Percentiles rank a stretch among this genome's conserved stretches.
Evolutionary conservation across 352 stramenopile genomes (phyloP).

Genomic region (Phytophthora tubulina): DNA sequence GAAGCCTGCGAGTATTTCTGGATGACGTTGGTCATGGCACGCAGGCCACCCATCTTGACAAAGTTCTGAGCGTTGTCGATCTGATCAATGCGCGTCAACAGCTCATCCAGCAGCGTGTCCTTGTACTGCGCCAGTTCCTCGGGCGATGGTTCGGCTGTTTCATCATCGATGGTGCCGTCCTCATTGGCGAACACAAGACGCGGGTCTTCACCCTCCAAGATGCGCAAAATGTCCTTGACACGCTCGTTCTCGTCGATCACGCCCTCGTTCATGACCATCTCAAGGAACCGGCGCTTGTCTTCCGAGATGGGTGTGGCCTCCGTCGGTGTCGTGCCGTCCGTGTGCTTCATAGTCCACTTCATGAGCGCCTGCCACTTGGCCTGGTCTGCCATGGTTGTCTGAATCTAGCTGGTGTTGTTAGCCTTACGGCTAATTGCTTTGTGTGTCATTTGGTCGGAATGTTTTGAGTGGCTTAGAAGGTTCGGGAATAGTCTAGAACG

Average conservation of each 20-base stretch:
- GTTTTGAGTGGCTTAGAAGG: conserved; percentile 12
- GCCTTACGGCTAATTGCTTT: neutral
- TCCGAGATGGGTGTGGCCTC: conserved; percentile 76
- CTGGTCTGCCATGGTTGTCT: conserved; percentile 51
- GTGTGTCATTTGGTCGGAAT: neutral
- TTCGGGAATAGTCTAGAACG: too few species aligned
- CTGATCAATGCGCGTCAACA: conserved; percentile 88
- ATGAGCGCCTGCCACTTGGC: conserved; percentile 91
- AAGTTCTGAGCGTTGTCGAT: conserved; percentile 92
- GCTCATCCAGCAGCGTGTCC: conserved; percentile 82
- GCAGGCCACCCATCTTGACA: conserved; percentile 82
- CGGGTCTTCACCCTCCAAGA: conserved; percentile 82
- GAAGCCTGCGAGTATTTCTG: conserved; percentile 56
- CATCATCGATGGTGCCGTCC: conserved; percentile 47
- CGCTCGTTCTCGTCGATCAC: conserved; percentile 89
- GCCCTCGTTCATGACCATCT: conserved; percentile 86
- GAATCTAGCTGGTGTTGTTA: neutral
- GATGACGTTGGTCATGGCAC: conserved; percentile 70
- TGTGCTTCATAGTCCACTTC: conserved; percentile 91
- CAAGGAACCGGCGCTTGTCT: conserved; percentile 81
- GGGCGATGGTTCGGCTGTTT: conserved; percentile 49
- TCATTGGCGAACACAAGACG: conserved; percentile 67
- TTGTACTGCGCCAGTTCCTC: conserved; percentile 86
- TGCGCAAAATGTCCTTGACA: conserved; percentile 86
- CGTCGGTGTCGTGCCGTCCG: conserved; percentile 77